Percentiles rank a stretch among this genome's conserved stretches.
Evolutionary conservation across 2,329 filamentous ascomycete species (phyloP).

Genomic region (Fusarium coicis): DNA sequence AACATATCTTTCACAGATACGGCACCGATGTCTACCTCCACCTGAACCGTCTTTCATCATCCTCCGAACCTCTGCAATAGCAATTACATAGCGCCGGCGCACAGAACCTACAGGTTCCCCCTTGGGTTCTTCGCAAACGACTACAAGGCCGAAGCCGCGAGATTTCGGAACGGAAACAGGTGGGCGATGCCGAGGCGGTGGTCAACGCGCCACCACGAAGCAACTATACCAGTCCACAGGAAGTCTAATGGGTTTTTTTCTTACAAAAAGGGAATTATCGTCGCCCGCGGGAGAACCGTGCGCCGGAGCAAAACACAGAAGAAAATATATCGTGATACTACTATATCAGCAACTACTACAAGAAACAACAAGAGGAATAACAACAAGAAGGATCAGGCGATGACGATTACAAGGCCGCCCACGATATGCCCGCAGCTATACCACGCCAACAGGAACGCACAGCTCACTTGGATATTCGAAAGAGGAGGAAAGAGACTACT

Average conservation of each 20-base stretch:
- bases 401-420: conserved; percentile 10
- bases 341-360: conserved; percentile 23
- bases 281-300: conserved; percentile 39
- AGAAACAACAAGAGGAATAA: conserved; percentile 17
- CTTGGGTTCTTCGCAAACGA: conserved; percentile 68
- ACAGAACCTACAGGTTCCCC: conserved; percentile 44
- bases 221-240: conserved; percentile 43
- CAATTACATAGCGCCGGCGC: conserved; percentile 68
- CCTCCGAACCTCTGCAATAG: conserved; percentile 97
- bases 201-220: conserved; percentile 64
- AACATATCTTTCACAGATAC: conserved; percentile 69
- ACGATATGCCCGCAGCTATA: conserved; percentile 33
- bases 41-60: conserved; percentile 93
- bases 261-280: conserved; percentile 39
- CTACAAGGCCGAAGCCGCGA: conserved; percentile 71
- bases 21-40: conserved; percentile 99
- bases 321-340: conserved; percentile 32
- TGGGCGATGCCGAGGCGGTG: conserved; percentile 85
- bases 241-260: conserved; percentile 45
- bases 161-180: conserved; percentile 87
- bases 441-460: conserved; percentile 33
- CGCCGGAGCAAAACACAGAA: conserved; percentile 35
- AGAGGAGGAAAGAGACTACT: conserved; percentile 35
- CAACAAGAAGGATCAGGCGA: conserved; percentile 6
- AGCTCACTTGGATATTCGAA: conserved; percentile 40